These are phyloP conservation scores for Hordeum marinum DNA, from an alignment of 176 grass and related monocot species.

Conservation along the genomic window DNA sequence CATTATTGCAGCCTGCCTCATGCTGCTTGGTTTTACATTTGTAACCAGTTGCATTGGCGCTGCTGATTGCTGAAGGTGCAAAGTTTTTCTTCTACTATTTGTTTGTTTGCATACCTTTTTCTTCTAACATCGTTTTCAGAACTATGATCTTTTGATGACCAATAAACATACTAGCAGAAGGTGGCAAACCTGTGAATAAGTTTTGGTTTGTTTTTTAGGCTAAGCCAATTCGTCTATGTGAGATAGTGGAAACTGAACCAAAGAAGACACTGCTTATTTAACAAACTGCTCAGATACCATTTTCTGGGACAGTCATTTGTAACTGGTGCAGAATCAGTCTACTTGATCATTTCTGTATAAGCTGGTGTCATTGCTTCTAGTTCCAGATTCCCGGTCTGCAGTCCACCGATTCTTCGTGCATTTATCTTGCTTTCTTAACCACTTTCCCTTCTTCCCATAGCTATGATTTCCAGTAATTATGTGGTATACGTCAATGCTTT, in stretches of 20 bases:
- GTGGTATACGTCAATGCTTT: too few species aligned
- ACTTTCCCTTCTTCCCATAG: background rate
- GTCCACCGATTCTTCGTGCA: background rate
- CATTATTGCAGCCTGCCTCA: conserved; percentile 20
- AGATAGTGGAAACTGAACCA: background rate
- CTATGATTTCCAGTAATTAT: too few species aligned
- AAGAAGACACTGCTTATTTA: background rate
- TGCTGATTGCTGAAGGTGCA: background rate
- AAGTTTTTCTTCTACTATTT: too few species aligned
- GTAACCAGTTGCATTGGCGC: background rate
- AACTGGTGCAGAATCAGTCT: background rate
- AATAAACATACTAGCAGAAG: background rate
- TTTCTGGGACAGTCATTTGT: background rate
- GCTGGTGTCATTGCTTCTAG: background rate
- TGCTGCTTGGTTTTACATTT: conserved; percentile 28
- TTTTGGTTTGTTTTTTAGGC: too few species aligned
- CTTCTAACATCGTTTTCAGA: too few species aligned
- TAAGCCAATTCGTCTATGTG: background rate
- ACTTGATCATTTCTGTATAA: background rate
- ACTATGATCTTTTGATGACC: background rate
- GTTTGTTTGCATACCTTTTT: too few species aligned
- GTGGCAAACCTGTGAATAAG: background rate
- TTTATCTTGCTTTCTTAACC: background rate
- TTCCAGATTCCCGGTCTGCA: background rate
- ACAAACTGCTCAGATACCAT: background rate